A percentile compares a stretch with the other conserved stretches of the same genome.
phyloP scores from a whole-genome alignment of 1,139 yeast genomes.

The Yarrowia galli region DNA sequence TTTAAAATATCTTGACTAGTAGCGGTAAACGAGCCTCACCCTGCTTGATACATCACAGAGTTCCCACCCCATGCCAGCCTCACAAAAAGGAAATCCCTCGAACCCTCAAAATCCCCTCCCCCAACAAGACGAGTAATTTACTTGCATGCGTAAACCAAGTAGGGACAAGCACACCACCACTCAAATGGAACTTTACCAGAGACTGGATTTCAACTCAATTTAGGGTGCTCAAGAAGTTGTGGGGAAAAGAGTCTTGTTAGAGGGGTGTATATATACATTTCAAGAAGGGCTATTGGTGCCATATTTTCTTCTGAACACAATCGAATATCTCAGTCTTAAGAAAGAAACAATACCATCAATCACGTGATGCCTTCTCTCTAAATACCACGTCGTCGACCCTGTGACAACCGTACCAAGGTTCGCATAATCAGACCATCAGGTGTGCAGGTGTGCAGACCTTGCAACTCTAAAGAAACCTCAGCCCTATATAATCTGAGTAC shows the following conservation, averaged over 20 bases:
- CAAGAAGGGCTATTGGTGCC: too few relatives aligned
- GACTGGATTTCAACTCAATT: background rate
- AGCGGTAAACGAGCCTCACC: too few relatives aligned
- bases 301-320: too few relatives aligned
- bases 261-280: background rate
- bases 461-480: background rate
- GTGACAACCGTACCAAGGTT: slow-evolving; percentile 6
- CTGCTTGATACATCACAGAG: too few relatives aligned
- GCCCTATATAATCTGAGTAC: background rate
- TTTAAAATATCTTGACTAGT: too few relatives aligned
- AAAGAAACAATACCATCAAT: background rate
- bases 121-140: too few relatives aligned
- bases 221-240: background rate
- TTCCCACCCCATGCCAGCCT: too few relatives aligned
- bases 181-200: background rate
- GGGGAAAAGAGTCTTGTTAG: background rate
- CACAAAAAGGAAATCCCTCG: too few relatives aligned
- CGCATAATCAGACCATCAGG: slow-evolving; percentile 30
- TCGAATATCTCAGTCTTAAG: background rate
- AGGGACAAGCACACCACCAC: slow-evolving; percentile 8
- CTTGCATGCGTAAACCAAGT: slow-evolving; percentile 4
- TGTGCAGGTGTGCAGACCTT: slow-evolving; percentile 21
- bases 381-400: background rate
- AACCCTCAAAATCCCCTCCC: too few relatives aligned
- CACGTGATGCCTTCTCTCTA: background rate